These are phyloP conservation scores for Halophytophthora polymorphica DNA, from an alignment of 352 stramenopile species.

Conservation along the genomic window DNA sequence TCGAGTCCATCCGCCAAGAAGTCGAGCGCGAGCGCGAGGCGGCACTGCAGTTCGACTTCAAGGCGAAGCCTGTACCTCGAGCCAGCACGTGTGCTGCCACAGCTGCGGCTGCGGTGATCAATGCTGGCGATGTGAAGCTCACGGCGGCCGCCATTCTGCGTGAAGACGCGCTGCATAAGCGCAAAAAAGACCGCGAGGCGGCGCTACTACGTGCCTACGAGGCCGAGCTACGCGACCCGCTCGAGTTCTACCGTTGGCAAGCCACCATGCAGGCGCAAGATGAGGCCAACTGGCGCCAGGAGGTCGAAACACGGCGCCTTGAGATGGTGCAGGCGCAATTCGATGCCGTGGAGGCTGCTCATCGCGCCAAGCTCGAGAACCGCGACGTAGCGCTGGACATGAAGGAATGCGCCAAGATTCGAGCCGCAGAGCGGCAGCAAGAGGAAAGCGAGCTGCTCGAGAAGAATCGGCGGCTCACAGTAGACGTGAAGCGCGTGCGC, in stretches of 20 bases:
- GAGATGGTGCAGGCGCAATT: slow-evolving; percentile 84
- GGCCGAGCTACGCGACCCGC: slow-evolving; percentile 84
- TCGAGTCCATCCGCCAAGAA: slow-evolving; percentile 60
- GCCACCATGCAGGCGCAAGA: slow-evolving; percentile 81
- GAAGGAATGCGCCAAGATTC: slow-evolving; percentile 67
- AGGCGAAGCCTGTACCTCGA: slow-evolving; percentile 62
- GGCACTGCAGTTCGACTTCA: slow-evolving; percentile 73
- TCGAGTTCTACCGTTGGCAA: slow-evolving; percentile 92
- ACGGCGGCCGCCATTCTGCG: slow-evolving; percentile 88
- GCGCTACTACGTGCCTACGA: slow-evolving; percentile 87
- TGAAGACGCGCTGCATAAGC: slow-evolving; percentile 90
- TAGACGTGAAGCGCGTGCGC: slow-evolving; percentile 72
- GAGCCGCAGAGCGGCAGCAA: slow-evolving; percentile 56
- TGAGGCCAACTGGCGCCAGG: slow-evolving; percentile 51
- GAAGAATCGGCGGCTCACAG: slow-evolving; percentile 49
- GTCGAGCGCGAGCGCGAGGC: slow-evolving; percentile 61
- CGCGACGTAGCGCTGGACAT: slow-evolving; percentile 74
- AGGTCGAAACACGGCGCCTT: slow-evolving; percentile 76
- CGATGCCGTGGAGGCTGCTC: slow-evolving; percentile 71
- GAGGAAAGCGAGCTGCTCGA: slow-evolving; percentile 57
- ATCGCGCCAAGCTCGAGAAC: slow-evolving; percentile 73
- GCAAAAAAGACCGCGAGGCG: slow-evolving; percentile 90
- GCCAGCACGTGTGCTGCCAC: slow-evolving; percentile 25
- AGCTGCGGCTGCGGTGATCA: slow-evolving; percentile 6
- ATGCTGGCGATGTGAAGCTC: slow-evolving; percentile 62